These are phyloP conservation scores for Lepidium didymum DNA, from an alignment of 345 rosid genomes.

Conservation along the genomic window DNA sequence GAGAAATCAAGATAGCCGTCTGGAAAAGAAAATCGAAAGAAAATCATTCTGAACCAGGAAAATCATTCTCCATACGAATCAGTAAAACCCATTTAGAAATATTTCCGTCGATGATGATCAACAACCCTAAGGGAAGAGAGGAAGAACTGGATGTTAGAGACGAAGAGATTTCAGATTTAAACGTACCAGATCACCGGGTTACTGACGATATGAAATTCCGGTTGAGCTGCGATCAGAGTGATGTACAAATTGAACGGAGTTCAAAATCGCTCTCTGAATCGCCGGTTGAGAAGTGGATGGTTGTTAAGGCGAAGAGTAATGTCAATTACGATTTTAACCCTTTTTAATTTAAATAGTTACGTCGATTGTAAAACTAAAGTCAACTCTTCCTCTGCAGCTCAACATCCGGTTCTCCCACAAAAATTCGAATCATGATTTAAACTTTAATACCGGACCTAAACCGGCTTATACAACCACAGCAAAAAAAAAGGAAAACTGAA, in stretches of 20 bases:
- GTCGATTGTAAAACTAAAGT: no score
- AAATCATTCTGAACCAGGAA: background rate
- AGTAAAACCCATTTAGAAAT: background rate
- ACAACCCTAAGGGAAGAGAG: background rate
- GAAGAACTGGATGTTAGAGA: background rate
- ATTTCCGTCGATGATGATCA: background rate
- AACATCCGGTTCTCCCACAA: background rate
- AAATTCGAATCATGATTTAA: background rate
- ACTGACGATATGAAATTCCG: no score
- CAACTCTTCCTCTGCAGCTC: no score
- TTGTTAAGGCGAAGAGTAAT: no score
- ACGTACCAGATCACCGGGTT: background rate
- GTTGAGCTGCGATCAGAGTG: no score
- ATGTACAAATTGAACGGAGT: no score
- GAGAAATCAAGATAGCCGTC: background rate
- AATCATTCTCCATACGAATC: background rate
- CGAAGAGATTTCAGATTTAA: background rate
- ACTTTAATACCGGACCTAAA: background rate
- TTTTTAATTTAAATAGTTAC: no score
- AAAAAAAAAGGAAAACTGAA: background rate
- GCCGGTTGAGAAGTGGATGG: no score
- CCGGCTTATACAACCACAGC: background rate
- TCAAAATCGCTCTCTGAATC: no score
- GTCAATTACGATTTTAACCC: no score
- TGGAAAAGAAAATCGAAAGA: no score